Percentiles rank a stretch among this genome's conserved stretches.
Conservation (phyloP, 73 alveolate species). For the Blepharisma stoltei region DNA sequence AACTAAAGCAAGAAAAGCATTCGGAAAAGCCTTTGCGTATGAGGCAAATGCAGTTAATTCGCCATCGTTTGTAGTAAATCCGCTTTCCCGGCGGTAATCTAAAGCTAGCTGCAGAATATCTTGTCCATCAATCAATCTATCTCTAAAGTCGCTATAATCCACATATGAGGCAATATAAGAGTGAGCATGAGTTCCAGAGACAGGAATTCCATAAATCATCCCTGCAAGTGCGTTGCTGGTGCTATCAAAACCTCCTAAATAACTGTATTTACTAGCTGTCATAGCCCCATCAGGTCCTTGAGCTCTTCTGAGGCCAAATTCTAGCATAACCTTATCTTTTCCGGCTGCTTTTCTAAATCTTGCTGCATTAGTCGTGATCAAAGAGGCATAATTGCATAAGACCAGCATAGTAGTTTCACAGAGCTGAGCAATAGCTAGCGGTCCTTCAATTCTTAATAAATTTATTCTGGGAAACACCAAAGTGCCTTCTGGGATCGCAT, state of each 20-base stretch:
- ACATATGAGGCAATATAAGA: constrained; percentile 65
- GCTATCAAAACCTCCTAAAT: constrained; percentile 86
- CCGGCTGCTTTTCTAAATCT: constrained; percentile 78
- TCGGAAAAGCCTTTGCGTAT: constrained; percentile 56
- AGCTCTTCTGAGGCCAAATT: constrained; percentile 89
- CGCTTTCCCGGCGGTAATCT: constrained; percentile 48
- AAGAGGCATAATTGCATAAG: constrained; percentile 75
- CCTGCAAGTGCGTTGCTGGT: constrained; percentile 79
- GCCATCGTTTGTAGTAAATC: constrained; percentile 37
- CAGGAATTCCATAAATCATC: constrained; percentile 21
- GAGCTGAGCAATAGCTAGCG: constrained; percentile 58
- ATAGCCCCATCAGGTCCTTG: constrained; percentile 93
- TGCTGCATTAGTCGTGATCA: constrained; percentile 81
- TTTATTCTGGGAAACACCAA: constrained; percentile 67
- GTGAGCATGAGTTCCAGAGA: constrained; percentile 86
- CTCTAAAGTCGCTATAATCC: constrained; percentile 48
- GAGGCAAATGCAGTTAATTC: constrained; percentile 43
- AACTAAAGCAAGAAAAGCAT: constrained; percentile 57
- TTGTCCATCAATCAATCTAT: constrained; percentile 48
- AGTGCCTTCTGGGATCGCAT: constrained; percentile 60
- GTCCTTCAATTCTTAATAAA: constrained; percentile 66
- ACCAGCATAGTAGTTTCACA: constrained; percentile 75
- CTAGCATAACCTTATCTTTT: constrained; percentile 52
- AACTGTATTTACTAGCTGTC: constrained; percentile 75
- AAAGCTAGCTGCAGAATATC: constrained; percentile 51